Base-by-base conservation (phyloP, 2,329 filamentous ascomycete species). In the Aspergillus ochraceus region DNA sequence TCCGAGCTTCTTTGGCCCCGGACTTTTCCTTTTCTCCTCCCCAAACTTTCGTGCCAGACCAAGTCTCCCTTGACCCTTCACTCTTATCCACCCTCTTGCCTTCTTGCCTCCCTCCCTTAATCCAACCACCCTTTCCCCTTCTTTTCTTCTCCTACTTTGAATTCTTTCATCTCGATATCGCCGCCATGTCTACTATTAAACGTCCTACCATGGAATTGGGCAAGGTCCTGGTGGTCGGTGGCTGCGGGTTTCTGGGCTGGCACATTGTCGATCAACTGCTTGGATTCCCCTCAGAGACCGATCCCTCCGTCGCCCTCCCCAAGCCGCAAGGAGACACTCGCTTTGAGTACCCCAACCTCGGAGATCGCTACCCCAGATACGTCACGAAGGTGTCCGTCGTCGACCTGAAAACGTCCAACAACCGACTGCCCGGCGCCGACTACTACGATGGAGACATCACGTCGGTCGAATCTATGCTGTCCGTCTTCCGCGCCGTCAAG, bases 361-460 rank as follows among this genome's bases (percentile, higher is more conserved):
- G 69, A 52, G 74, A 70, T 29, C 75, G 79, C 14, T 81, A 76
- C 64, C 79, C 79, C 4, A 66, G 66, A 26, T 79, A 75, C 65
- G 69, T 75, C 54, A 81, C 79, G 63, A 78, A 82, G 64, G 85
- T 94, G 46, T 84, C 87, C 52, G 90, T 91, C 19, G 78, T 93
- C 67, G 91, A 94, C 75, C 82, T 94, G 65, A 85, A 83, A 65
- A 91, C 89, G 72, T 81, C 82, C 58, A 83, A 86, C 72, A 92
- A 94, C 79, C 86, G 89, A 22, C 74, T 81, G 14, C 76, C 85
- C 55, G 82, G 83, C 50, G 84, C 88, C 54, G 76, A 81, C 55
- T 95, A 95, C 79, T 84, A 86, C 74, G 87, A 92, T 67, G 90
- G 87, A 73, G 90, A 94, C 76, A 92, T 95, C 73, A 92, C 90